These are phyloP conservation scores for Tylopilus felleus DNA, from an alignment of 768 basidiomycete genomes.

Conservation along the genomic window DNA sequence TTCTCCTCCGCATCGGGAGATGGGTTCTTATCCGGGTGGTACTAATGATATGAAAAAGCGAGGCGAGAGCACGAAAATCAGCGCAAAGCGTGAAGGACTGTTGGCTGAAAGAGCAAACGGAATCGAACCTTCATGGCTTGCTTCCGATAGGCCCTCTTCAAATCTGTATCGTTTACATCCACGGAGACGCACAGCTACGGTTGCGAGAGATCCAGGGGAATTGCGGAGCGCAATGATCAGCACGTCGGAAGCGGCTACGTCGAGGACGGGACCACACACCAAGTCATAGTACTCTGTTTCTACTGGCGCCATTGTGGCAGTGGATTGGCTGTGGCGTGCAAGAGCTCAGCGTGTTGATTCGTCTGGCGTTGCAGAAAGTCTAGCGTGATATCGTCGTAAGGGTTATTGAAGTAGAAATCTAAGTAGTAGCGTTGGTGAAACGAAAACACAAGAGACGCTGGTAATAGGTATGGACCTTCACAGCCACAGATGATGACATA, in stretches of 20 bases:
- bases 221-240: conserved; percentile 1
- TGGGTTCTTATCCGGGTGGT: conserved; percentile 93
- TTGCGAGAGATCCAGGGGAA: not conserved
- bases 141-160: conserved; percentile 96
- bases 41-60: conserved; percentile 44
- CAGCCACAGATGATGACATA: conserved; percentile 32
- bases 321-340: not conserved
- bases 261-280: conserved; percentile 39
- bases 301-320: conserved; percentile 66
- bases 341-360: not conserved
- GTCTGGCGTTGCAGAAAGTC: conserved; percentile 1
- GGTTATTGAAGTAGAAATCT: not conserved
- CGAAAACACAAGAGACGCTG: not conserved
- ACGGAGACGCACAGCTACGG: conserved; percentile 63
- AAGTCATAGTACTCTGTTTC: conserved; percentile 89
- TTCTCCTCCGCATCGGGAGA: conserved; percentile 91
- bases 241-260: not conserved
- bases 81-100: not conserved
- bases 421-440: conserved; percentile 3
- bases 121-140: conserved; percentile 82
- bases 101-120: not conserved
- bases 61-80: not conserved
- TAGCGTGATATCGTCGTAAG: conserved; percentile 8
- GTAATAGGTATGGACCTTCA: conserved; percentile 10
- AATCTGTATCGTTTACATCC: conserved; percentile 71